These are phyloP conservation scores for Takashimella tepidaria DNA, from an alignment of 1,284 basidiomycete genomes.

Conservation along the genomic window DNA sequence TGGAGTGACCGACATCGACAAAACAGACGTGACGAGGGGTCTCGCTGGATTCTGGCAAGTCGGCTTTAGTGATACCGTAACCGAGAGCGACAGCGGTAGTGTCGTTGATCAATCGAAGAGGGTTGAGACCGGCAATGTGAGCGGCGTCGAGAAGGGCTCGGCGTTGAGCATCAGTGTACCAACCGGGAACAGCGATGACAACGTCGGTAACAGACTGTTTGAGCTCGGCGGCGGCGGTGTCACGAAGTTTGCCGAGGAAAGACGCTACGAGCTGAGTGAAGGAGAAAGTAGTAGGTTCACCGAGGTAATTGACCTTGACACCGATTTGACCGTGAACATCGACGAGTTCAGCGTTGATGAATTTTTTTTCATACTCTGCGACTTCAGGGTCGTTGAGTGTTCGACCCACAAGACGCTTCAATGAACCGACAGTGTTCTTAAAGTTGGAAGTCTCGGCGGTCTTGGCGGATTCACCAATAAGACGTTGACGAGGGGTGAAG, in stretches of 20 bases:
- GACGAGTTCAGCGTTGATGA: slow-evolving; percentile 74
- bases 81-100: slow-evolving; percentile 87
- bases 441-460: slow-evolving; percentile 97
- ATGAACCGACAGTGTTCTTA: slow-evolving; percentile 84
- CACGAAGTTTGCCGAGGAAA: slow-evolving; percentile 81
- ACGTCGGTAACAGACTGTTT: slow-evolving; percentile 79
- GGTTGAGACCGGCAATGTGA: slow-evolving; percentile 76
- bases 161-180: slow-evolving; percentile 88
- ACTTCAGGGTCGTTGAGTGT: slow-evolving; percentile 71
- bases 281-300: slow-evolving; percentile 69
- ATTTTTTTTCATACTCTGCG: slow-evolving; percentile 76
- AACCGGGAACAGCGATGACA: slow-evolving; percentile 88
- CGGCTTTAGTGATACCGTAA: slow-evolving; percentile 94
- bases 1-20: slow-evolving; percentile 86
- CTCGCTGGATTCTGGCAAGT: slow-evolving; percentile 72
- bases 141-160: slow-evolving; percentile 83
- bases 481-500: slow-evolving; percentile 80
- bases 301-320: slow-evolving; percentile 77
- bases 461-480: slow-evolving; percentile 88
- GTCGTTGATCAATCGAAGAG: slow-evolving; percentile 90
- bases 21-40: slow-evolving; percentile 80
- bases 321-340: slow-evolving; percentile 78
- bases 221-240: slow-evolving; percentile 75
- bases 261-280: slow-evolving; percentile 80
- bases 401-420: slow-evolving; percentile 83